Percentiles rank a stretch among this genome's conserved stretches.
Evolutionary conservation across 108 stramenopile species (phyloP).

Genomic region (Cyclostephanos invisitatus): DNA sequence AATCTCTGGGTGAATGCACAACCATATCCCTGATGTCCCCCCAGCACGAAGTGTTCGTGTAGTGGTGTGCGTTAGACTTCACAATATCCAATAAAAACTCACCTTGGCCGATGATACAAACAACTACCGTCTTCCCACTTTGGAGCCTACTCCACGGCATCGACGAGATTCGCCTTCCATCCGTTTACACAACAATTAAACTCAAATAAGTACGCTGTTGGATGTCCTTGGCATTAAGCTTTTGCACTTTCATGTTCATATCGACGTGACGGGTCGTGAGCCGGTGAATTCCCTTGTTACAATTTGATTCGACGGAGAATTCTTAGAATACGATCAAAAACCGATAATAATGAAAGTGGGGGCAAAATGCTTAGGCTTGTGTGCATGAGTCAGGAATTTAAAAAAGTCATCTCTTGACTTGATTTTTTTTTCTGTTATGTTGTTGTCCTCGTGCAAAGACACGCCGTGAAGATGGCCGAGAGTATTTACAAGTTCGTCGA

Average conservation of each 20-base stretch:
- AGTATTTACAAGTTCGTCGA: constrained; percentile 67
- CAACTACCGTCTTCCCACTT: constrained; percentile 23
- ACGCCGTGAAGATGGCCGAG: constrained; percentile 32
- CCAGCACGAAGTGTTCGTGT: constrained; percentile 42
- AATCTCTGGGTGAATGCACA: constrained; percentile 30
- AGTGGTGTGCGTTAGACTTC: constrained; percentile 28
- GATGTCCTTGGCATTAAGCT: constrained; percentile 26
- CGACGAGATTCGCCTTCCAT: constrained; percentile 34
- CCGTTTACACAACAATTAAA: constrained; percentile 24
- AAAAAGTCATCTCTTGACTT: neutral
- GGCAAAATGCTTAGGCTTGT: no score
- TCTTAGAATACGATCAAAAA: neutral
- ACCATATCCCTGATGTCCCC: constrained; percentile 25
- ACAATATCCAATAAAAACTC: constrained; percentile 42
- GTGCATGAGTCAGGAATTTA: no score
- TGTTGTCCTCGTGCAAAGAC: neutral
- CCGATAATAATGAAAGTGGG: neutral
- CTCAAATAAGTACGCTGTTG: constrained; percentile 19
- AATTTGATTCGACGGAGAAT: constrained; percentile 16
- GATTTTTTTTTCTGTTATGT: neutral
- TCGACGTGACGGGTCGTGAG: constrained; percentile 28
- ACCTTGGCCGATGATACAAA: constrained; percentile 24
- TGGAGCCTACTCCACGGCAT: constrained; percentile 30
- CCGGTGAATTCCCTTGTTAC: constrained; percentile 27
- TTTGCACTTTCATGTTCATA: constrained; percentile 43